Conservation (phyloP, 495 filamentous ascomycete genomes). For the Chaetomium cochliodes region DNA sequence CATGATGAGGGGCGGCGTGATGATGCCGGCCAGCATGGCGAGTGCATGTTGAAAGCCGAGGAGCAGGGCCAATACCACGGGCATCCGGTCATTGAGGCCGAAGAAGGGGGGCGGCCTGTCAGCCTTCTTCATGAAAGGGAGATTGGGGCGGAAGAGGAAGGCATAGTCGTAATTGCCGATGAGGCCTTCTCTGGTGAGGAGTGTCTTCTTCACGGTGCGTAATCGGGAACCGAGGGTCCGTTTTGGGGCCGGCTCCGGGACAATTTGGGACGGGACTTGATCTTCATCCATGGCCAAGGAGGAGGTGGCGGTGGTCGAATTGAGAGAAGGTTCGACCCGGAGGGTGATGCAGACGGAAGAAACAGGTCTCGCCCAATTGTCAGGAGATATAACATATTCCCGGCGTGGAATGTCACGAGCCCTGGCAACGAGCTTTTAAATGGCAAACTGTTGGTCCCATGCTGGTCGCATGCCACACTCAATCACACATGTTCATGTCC, state of each 20-base stretch:
- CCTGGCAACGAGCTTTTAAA: too few relatives aligned
- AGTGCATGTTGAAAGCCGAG: conserved; percentile 52
- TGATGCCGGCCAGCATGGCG: conserved; percentile 57
- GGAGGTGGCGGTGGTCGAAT: neutral
- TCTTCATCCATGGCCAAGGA: conserved; percentile 45
- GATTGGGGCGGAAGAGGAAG: conserved; percentile 67
- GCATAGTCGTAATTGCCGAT: conserved; percentile 84
- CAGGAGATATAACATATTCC: too few relatives aligned
- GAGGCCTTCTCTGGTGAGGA: conserved; percentile 64
- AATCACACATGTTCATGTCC: too few relatives aligned
- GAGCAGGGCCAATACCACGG: conserved; percentile 69
- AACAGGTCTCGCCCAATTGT: too few relatives aligned
- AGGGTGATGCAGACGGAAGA: neutral
- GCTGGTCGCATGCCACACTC: too few relatives aligned
- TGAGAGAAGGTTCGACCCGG: neutral
- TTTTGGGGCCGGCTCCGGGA: conserved; percentile 36
- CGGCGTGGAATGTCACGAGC: too few relatives aligned
- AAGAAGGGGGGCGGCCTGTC: conserved; percentile 74
- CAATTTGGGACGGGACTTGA: conserved; percentile 46
- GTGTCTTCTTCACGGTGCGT: conserved; percentile 36
- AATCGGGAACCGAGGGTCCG: conserved; percentile 37
- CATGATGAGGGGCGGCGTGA: conserved; percentile 80
- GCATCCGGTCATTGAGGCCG: conserved; percentile 79
- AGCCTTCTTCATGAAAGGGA: conserved; percentile 76
- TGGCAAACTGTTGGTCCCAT: too few relatives aligned